These are phyloP conservation scores for Artemisia annua DNA, from an alignment of 129 eudicot species.

Conservation along the genomic window DNA sequence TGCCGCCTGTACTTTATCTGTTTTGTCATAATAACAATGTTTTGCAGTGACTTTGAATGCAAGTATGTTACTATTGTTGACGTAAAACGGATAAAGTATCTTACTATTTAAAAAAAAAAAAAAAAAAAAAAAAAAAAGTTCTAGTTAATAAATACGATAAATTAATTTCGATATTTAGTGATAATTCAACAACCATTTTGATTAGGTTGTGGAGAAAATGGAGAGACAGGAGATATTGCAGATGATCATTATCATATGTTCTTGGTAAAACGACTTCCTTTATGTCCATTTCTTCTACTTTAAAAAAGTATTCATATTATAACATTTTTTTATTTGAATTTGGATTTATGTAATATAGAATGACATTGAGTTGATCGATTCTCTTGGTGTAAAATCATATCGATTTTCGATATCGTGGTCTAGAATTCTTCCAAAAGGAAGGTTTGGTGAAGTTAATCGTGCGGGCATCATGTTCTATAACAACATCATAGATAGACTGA, in stretches of 20 bases:
- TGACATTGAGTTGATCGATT: constrained; percentile 65
- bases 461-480: constrained; percentile 60
- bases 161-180: not conserved
- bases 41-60: not conserved
- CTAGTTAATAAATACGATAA: not conserved
- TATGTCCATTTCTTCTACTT: not conserved
- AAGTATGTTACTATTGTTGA: too few relatives aligned
- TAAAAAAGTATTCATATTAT: not conserved
- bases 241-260: constrained; percentile 85
- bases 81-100: too few relatives aligned
- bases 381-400: constrained; percentile 71
- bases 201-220: constrained; percentile 34
- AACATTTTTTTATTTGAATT: not conserved
- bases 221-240: constrained; percentile 59
- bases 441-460: constrained; percentile 57
- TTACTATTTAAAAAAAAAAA: too few relatives aligned
- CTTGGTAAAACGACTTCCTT: constrained; percentile 43
- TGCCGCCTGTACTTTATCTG: not conserved
- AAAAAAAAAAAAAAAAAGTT: too few relatives aligned
- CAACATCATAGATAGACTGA: constrained; percentile 54
- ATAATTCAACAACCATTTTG: not conserved
- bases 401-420: constrained; percentile 86
- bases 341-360: constrained; percentile 38
- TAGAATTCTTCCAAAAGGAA: constrained; percentile 85
- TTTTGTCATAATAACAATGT: not conserved